Evolutionary conservation across 345 rosid species (phyloP).

Genomic region (Zanthoxylum bungeanum): DNA sequence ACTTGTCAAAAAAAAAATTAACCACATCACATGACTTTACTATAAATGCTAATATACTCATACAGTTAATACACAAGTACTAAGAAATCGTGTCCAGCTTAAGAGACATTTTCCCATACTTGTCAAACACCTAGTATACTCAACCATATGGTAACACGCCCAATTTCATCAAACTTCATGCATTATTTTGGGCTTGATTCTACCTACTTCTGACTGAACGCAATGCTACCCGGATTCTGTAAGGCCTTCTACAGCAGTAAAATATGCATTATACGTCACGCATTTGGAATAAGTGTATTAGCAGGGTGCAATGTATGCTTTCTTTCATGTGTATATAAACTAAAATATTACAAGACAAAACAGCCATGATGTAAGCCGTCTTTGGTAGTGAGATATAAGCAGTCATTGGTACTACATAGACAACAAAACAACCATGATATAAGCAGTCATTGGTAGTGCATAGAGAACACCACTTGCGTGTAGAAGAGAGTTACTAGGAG

Average conservation of each 20-base stretch:
- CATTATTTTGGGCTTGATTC: neutral
- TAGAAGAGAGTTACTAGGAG: neutral
- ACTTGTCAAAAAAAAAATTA: neutral
- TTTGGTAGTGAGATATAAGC: no score
- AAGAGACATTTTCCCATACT: neutral
- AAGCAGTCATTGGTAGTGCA: neutral
- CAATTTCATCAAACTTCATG: neutral
- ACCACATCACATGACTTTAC: neutral
- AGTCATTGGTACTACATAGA: no score
- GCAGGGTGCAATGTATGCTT: no score
- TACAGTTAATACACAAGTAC: neutral
- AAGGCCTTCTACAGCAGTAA: neutral
- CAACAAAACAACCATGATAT: no score
- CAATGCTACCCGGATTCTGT: neutral
- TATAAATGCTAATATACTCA: neutral
- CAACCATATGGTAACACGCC: neutral
- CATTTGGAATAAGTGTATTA: no score
- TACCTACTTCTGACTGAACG: neutral
- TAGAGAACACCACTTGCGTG: neutral
- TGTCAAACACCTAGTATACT: neutral
- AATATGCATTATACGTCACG: neutral
- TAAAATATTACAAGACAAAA: neutral
- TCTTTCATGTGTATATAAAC: no score
- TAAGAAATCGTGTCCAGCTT: neutral
- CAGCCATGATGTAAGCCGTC: no score